These are phyloP conservation scores for Physaria fendleri DNA, from an alignment of 345 rosid genomes.

Conservation along the genomic window DNA sequence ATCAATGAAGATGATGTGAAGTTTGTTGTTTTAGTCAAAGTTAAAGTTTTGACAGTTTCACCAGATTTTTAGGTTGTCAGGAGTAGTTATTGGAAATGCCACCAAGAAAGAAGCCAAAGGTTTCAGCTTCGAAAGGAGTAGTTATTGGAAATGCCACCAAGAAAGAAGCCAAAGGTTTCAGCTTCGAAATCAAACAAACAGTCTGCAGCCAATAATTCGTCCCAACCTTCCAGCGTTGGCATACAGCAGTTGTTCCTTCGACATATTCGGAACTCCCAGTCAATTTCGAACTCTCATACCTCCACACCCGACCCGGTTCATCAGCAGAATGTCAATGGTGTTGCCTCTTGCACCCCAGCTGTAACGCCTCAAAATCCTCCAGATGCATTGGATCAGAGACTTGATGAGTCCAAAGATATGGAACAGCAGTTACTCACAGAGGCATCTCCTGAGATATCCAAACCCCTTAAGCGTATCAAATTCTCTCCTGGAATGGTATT, in stretches of 20 bases:
- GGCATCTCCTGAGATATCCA: slow-evolving; percentile 55
- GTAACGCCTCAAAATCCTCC: slow-evolving; percentile 21
- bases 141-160: slow-evolving; percentile 52
- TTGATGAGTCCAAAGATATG: slow-evolving; percentile 24
- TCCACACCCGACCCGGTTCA: slow-evolving; percentile 6
- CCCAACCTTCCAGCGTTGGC: slow-evolving; percentile 57
- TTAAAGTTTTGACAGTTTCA: neutral
- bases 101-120: slow-evolving; percentile 57
- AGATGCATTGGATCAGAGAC: neutral
- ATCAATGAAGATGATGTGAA: neutral
- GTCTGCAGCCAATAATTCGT: slow-evolving; percentile 29
- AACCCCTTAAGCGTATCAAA: slow-evolving; percentile 52
- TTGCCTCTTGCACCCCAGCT: slow-evolving; percentile 1
- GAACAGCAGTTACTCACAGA: slow-evolving; percentile 18
- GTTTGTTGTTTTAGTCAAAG: neutral
- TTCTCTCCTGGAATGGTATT: slow-evolving; percentile 92
- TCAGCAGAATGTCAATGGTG: neutral
- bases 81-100: slow-evolving; percentile 39
- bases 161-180: slow-evolving; percentile 49
- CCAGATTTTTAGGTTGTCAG: slow-evolving; percentile 1
- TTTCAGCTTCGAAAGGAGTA: slow-evolving; percentile 39
- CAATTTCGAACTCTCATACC: slow-evolving; percentile 16
- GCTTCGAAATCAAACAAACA: slow-evolving; percentile 39
- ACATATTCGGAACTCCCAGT: slow-evolving; percentile 49
- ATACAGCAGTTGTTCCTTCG: slow-evolving; percentile 82